These are phyloP conservation scores for Coniosporium apollinis DNA, from an alignment of 495 filamentous ascomycete genomes.

Conservation along the genomic window DNA sequence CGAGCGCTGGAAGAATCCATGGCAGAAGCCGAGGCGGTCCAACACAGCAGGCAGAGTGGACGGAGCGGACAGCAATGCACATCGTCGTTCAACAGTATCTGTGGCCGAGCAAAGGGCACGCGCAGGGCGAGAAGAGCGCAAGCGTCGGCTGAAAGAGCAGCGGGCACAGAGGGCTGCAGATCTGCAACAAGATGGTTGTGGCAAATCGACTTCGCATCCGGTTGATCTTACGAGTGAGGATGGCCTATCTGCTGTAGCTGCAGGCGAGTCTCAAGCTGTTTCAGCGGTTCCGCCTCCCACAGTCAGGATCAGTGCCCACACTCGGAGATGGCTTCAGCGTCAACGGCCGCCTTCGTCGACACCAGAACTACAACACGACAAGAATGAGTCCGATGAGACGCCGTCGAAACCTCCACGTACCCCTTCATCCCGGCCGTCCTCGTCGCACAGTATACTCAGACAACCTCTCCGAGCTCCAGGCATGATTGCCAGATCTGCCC, in stretches of 20 bases:
- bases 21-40: constrained; percentile 16
- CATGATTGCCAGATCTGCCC: too few relatives aligned
- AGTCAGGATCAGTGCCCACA: neutral
- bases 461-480: too few relatives aligned
- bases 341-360: too few relatives aligned
- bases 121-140: neutral
- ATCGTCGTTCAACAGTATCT: neutral
- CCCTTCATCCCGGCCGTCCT: too few relatives aligned
- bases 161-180: neutral
- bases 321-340: too few relatives aligned
- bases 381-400: too few relatives aligned
- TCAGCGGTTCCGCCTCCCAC: neutral
- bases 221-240: too few relatives aligned
- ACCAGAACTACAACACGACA: too few relatives aligned
- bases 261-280: neutral
- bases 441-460: too few relatives aligned
- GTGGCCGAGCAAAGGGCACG: neutral
- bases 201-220: neutral
- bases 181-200: neutral
- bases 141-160: too few relatives aligned
- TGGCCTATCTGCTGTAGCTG: too few relatives aligned
- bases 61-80: neutral
- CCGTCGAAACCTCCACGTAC: too few relatives aligned
- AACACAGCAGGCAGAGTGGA: neutral
- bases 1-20: constrained; percentile 48